A percentile compares a stretch with the other conserved stretches of the same genome.
Evolutionary conservation across 768 basidiomycete species (phyloP).

Genomic region (Suillus hirtellus): DNA sequence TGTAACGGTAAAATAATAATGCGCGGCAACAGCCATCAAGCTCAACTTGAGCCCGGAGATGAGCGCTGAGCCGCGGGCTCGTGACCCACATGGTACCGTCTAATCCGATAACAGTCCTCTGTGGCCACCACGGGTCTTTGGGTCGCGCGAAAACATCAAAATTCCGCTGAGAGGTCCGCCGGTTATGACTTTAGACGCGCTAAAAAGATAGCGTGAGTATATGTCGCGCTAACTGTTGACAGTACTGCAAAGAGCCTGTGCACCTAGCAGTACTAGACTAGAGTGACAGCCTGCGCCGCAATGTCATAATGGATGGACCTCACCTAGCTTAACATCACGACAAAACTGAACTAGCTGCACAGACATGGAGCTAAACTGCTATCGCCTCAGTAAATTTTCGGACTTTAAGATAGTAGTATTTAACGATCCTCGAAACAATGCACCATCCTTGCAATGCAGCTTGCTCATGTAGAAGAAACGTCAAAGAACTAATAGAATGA

Average conservation of each 20-base stretch:
- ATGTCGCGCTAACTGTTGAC: neutral
- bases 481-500: neutral
- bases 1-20: neutral
- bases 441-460: neutral
- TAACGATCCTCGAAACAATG: neutral
- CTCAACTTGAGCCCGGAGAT: neutral
- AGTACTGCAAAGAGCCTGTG: neutral
- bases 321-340: neutral
- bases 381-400: neutral
- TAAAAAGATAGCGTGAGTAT: neutral
- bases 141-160: no score
- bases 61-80: neutral
- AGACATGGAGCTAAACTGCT: neutral
- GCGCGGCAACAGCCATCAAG: neutral
- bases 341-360: neutral
- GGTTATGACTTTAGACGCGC: neutral
- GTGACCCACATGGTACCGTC: neutral
- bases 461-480: neutral
- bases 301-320: neutral
- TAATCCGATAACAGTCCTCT: neutral
- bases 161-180: neutral
- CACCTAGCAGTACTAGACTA: neutral
- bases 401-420: neutral
- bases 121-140: neutral
- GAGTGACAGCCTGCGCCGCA: neutral